These are phyloP conservation scores for Fistulinella staudtii DNA, from an alignment of 1,284 basidiomycete species.

Conservation along the genomic window DNA sequence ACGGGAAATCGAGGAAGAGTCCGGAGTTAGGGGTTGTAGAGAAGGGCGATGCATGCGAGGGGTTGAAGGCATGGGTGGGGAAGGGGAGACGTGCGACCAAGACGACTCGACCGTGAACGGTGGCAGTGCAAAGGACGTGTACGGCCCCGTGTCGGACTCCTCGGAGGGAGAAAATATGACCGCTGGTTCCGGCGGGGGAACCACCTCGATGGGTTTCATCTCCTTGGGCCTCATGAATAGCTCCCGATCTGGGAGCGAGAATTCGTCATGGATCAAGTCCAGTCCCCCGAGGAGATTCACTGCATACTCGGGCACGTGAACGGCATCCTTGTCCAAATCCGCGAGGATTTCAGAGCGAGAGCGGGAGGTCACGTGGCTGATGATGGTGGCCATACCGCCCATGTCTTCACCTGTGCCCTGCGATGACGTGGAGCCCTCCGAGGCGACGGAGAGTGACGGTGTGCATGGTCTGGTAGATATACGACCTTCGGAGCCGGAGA, in stretches of 20 bases:
- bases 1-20: constrained; percentile 31
- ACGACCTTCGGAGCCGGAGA: constrained; percentile 23
- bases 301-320: constrained; percentile 31
- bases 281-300: constrained; percentile 31
- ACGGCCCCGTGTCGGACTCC: constrained; percentile 32
- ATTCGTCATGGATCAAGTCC: constrained; percentile 31
- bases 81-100: constrained; percentile 19
- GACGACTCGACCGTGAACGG: constrained; percentile 24
- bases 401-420: constrained; percentile 16
- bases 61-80: constrained; percentile 22
- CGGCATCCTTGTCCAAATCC: constrained; percentile 25
- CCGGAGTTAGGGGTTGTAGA: constrained; percentile 29
- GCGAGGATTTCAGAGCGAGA: constrained; percentile 32
- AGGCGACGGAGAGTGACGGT: constrained; percentile 29
- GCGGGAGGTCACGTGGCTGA: constrained; percentile 28
- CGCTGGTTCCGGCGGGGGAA: constrained; percentile 21
- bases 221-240: constrained; percentile 30
- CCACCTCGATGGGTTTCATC: constrained; percentile 29
- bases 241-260: constrained; percentile 29
- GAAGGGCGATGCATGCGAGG: constrained; percentile 23
- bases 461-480: constrained; percentile 24
- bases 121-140: constrained; percentile 31
- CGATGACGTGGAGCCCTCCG: constrained; percentile 24
- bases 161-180: constrained; percentile 23
- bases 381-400: constrained; percentile 28